Conservation (phyloP, 2,329 filamentous ascomycete species). For the Aspergillus sp. region DNA sequence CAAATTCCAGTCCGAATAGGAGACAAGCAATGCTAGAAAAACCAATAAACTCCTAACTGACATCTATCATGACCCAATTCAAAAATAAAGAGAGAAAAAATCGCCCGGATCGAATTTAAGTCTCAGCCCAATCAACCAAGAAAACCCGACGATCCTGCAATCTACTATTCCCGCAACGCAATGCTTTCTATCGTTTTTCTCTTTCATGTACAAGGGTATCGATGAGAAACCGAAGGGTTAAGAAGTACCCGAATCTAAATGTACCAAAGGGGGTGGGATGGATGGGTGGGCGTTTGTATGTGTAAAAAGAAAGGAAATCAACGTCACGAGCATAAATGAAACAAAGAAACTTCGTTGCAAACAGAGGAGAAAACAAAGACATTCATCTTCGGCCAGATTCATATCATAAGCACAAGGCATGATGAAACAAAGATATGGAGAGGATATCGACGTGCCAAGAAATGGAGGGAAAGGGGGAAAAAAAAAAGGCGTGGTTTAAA, state of each 20-base stretch:
- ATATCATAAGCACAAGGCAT: slow-evolving; percentile 2
- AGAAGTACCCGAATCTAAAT: slow-evolving; percentile 7
- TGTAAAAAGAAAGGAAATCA: slow-evolving; percentile 1
- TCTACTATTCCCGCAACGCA: slow-evolving; percentile 5
- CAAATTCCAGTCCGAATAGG: too few species aligned
- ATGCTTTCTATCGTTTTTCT: slow-evolving; percentile 6
- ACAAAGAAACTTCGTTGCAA: not conserved
- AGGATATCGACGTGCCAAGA: slow-evolving; percentile 10
- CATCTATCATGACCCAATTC: too few species aligned
- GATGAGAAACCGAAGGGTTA: slow-evolving; percentile 11
- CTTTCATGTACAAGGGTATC: slow-evolving; percentile 20
- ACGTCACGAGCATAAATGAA: slow-evolving; percentile 4
- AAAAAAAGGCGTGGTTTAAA: slow-evolving; percentile 12
- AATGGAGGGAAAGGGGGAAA: not conserved
- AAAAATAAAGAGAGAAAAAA: too few species aligned
- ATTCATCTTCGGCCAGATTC: slow-evolving; percentile 2
- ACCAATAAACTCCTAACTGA: too few species aligned
- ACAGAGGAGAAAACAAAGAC: not conserved
- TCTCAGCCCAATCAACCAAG: too few species aligned
- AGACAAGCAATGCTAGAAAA: too few species aligned
- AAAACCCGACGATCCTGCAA: not conserved
- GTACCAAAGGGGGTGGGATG: slow-evolving; percentile 1
- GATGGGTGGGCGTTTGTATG: not conserved
- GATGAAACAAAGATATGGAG: not conserved
- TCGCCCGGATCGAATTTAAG: too few species aligned